Percentiles rank a stretch among this genome's conserved stretches.
phyloP scores from a whole-genome alignment of 2,329 filamentous ascomycete genomes.

The Trichoderma brevicompactum region DNA sequence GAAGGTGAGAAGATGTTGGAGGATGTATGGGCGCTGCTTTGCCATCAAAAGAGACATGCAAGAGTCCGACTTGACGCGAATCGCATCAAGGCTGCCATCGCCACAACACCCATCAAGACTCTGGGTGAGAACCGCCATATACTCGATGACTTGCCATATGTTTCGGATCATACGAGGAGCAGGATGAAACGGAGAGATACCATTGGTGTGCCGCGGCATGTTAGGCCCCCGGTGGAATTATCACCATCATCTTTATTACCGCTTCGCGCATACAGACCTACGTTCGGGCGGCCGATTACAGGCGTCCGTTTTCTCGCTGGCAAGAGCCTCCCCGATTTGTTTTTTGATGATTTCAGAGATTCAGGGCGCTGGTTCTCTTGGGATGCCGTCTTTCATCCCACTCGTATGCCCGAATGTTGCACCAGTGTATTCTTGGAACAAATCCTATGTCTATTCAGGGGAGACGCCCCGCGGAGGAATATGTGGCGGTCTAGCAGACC shows the following conservation, averaged over 20 bases:
- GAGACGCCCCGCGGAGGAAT: neutral
- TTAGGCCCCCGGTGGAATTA: too few species aligned
- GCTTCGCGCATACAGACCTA: too few species aligned
- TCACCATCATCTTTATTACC: too few species aligned
- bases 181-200: neutral
- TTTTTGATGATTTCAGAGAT: neutral
- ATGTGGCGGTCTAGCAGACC: neutral
- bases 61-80: neutral
- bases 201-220: too few species aligned
- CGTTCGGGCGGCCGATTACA: neutral
- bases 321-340: fast-evolving
- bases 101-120: neutral
- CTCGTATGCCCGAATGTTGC: neutral
- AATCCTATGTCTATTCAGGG: neutral
- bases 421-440: neutral
- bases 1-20: neutral
- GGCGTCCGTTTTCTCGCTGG: fast-evolving
- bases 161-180: too few species aligned
- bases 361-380: neutral
- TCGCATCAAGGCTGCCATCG: neutral
- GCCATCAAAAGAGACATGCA: too few species aligned
- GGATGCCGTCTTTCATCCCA: neutral
- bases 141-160: too few species aligned
- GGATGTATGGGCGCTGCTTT: neutral
- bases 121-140: neutral